Percentiles rank a stretch among this genome's conserved stretches.
Conservation (phyloP, 495 filamentous ascomycete genomes). For the Trichoderma virens region DNA sequence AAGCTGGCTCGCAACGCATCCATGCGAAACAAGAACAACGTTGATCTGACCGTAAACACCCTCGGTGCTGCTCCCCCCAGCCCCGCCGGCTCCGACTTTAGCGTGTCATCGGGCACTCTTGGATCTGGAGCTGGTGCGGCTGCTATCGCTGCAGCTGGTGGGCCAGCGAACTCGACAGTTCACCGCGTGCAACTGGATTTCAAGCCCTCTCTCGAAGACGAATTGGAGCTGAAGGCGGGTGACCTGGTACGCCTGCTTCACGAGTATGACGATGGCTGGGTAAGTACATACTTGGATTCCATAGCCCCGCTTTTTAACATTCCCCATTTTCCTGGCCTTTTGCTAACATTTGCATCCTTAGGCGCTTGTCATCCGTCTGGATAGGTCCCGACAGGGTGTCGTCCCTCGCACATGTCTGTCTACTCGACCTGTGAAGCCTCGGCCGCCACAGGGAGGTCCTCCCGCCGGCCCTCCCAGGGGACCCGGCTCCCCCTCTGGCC, state of each 20-base stretch:
- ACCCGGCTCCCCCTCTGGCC: slow-evolving; percentile 36
- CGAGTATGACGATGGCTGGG: slow-evolving; percentile 99
- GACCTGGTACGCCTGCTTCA: slow-evolving; percentile 81
- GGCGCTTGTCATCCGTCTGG: slow-evolving; percentile 86
- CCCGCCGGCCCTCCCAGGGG: slow-evolving; percentile 33
- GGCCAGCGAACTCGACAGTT: slow-evolving; percentile 50
- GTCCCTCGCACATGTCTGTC: slow-evolving; percentile 91
- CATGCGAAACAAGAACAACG: slow-evolving; percentile 33
- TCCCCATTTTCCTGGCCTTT: background rate
- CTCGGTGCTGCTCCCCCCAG: slow-evolving; percentile 38
- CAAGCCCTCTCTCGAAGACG: slow-evolving; percentile 84
- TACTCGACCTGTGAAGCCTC: slow-evolving; percentile 83
- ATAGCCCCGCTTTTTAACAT: slow-evolving; percentile 36
- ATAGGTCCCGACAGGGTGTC: slow-evolving; percentile 86
- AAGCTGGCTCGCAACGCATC: slow-evolving; percentile 37
- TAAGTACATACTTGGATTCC: slow-evolving; percentile 27
- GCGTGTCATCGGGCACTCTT: slow-evolving; percentile 42
- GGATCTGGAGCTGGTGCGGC: slow-evolving; percentile 34
- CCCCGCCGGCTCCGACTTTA: slow-evolving; percentile 53
- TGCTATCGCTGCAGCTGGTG: slow-evolving; percentile 48
- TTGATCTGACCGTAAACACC: slow-evolving; percentile 41
- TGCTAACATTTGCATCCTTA: slow-evolving; percentile 39
- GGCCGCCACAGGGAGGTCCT: slow-evolving; percentile 44
- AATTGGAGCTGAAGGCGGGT: slow-evolving; percentile 71
- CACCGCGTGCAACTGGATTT: slow-evolving; percentile 96